These are phyloP conservation scores for Beauveria australis DNA, from an alignment of 2,329 filamentous ascomycete species.

Conservation along the genomic window DNA sequence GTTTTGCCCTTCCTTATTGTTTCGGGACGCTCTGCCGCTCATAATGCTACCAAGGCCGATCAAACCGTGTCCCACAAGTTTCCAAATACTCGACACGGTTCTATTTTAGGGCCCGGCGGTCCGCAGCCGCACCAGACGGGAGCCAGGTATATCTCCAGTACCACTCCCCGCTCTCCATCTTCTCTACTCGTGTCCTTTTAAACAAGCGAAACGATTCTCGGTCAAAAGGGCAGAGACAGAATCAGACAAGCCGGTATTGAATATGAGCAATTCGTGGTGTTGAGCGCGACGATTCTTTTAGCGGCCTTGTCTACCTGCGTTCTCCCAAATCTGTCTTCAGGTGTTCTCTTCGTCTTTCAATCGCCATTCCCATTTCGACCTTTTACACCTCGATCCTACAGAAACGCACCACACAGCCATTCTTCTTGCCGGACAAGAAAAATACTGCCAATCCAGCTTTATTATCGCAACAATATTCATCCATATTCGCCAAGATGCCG, in stretches of 20 bases:
- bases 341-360: not conserved
- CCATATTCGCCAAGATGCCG: conserved; percentile 11
- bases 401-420: too few relatives aligned
- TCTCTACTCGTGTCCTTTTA: too few relatives aligned
- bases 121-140: not conserved
- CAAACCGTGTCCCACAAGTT: not conserved
- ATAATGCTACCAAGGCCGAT: not conserved
- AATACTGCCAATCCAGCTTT: not conserved
- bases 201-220: too few relatives aligned
- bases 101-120: not conserved
- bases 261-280: not conserved
- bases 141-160: not conserved
- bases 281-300: not conserved
- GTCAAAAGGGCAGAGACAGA: too few relatives aligned
- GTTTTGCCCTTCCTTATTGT: not conserved
- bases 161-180: not conserved
- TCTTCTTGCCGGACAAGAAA: conserved; percentile 9
- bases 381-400: too few relatives aligned
- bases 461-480: not conserved
- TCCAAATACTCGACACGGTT: not conserved
- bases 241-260: too few relatives aligned
- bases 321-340: not conserved
- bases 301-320: not conserved
- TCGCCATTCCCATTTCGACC: not conserved
- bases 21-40: not conserved